Evolutionary conservation across 1,284 basidiomycete species (phyloP).

Genomic region (Leccinum subspadiceum): DNA sequence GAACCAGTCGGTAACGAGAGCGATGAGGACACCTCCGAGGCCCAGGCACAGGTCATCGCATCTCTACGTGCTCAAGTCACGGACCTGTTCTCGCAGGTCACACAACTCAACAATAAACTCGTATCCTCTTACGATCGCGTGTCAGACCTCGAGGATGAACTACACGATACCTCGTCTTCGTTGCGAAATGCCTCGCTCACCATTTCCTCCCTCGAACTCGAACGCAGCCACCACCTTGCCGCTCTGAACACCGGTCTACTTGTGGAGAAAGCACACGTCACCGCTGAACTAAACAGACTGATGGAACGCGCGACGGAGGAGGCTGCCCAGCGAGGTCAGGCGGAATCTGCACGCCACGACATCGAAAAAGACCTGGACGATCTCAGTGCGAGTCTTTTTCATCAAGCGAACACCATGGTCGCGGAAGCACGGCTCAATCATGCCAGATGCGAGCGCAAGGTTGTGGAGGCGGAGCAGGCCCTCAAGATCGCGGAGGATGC

Average conservation of each 20-base stretch:
- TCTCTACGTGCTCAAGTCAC: slow-evolving; percentile 80
- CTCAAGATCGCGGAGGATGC: slow-evolving; percentile 85
- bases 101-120: slow-evolving; percentile 89
- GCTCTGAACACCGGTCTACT: slow-evolving; percentile 86
- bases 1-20: slow-evolving; percentile 13
- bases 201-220: slow-evolving; percentile 70
- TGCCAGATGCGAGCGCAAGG: slow-evolving; percentile 81
- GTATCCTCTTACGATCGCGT: slow-evolving; percentile 90
- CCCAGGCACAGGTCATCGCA: slow-evolving; percentile 72
- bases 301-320: slow-evolving; percentile 96
- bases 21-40: slow-evolving; percentile 46
- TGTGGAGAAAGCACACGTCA: slow-evolving; percentile 91
- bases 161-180: slow-evolving; percentile 66
- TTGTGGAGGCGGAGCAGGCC: slow-evolving; percentile 76
- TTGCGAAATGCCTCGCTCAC: slow-evolving; percentile 59
- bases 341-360: slow-evolving; percentile 77
- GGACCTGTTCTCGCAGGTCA: slow-evolving; percentile 87
- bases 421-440: slow-evolving; percentile 80
- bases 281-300: slow-evolving; percentile 86
- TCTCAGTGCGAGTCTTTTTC: slow-evolving; percentile 85
- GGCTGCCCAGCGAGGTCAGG: slow-evolving; percentile 86
- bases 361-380: slow-evolving; percentile 93
- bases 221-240: slow-evolving; percentile 74
- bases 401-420: slow-evolving; percentile 91
- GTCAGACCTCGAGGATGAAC: slow-evolving; percentile 89